Evolutionary conservation across 2,329 filamentous ascomycete species (phyloP).

Genomic region (Clonostachys rhizophaga): DNA sequence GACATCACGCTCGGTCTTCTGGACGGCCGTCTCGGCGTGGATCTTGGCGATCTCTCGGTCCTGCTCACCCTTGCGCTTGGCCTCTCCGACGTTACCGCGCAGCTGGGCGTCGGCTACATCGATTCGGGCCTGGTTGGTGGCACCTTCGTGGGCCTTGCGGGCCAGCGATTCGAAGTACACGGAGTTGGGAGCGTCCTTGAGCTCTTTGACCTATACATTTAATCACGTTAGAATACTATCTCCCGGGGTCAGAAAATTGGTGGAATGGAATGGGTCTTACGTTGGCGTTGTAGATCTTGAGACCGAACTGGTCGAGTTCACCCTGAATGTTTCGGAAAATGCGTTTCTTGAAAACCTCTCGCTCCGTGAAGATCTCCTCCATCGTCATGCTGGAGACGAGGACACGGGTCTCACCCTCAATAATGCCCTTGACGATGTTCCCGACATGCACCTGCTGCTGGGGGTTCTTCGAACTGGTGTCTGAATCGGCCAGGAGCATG

Average conservation of each 20-base stretch:
- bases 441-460: constrained; percentile 59
- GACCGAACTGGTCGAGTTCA: constrained; percentile 76
- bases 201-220: constrained; percentile 57
- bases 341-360: constrained; percentile 71
- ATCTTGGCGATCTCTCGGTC: constrained; percentile 88
- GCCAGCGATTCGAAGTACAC: constrained; percentile 80
- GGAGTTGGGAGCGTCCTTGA: constrained; percentile 77
- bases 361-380: constrained; percentile 81
- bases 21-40: constrained; percentile 77
- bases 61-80: constrained; percentile 72
- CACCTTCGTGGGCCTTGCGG: constrained; percentile 80
- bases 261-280: constrained; percentile 13
- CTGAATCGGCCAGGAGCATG: constrained; percentile 71
- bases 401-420: constrained; percentile 81
- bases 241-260: too few relatives aligned
- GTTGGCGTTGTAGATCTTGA: constrained; percentile 69
- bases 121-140: constrained; percentile 71
- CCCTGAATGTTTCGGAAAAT: constrained; percentile 72
- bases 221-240: neutral
- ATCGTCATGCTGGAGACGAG: constrained; percentile 88
- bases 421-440: constrained; percentile 85
- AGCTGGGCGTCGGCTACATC: constrained; percentile 63
- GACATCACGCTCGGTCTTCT: constrained; percentile 79
- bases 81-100: constrained; percentile 70
- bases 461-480: constrained; percentile 34